phyloP scores from a whole-genome alignment of 2,329 filamentous ascomycete genomes.

The Fusarium humuli region DNA sequence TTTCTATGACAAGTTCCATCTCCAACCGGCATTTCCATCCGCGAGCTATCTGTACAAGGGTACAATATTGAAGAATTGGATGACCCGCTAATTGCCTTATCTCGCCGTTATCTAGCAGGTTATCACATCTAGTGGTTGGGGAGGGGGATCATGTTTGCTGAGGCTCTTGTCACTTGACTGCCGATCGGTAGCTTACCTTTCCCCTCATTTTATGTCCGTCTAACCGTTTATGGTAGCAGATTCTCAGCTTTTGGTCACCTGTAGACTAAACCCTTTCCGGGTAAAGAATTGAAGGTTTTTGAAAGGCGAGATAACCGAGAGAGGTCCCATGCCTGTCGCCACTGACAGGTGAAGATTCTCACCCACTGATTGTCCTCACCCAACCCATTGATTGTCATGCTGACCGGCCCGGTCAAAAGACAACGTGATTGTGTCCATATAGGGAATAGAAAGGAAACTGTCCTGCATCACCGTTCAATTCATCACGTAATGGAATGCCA shows the following conservation, averaged over 20 bases:
- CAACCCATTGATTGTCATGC: not conserved
- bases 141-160: not conserved
- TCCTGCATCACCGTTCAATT: not conserved
- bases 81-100: slow-evolving; percentile 28
- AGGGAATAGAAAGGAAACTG: slow-evolving; percentile 13
- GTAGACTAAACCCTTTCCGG: slow-evolving; percentile 29
- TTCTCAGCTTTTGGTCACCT: slow-evolving; percentile 36
- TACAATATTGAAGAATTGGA: slow-evolving; percentile 10
- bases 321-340: slow-evolving; percentile 11
- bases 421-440: slow-evolving; percentile 20
- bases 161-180: slow-evolving; percentile 21
- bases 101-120: slow-evolving; percentile 10
- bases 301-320: slow-evolving; percentile 36
- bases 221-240: slow-evolving; percentile 34
- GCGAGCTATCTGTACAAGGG: slow-evolving; percentile 33
- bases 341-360: not conserved
- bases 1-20: slow-evolving; percentile 11
- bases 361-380: not conserved
- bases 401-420: slow-evolving; percentile 28
- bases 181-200: not conserved
- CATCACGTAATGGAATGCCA: slow-evolving; percentile 42
- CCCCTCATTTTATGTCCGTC: not conserved
- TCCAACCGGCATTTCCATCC: slow-evolving; percentile 21
- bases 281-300: slow-evolving; percentile 40
- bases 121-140: not conserved